phyloP scores from a whole-genome alignment of 768 basidiomycete genomes.

The Boletus vinaceobasis region DNA sequence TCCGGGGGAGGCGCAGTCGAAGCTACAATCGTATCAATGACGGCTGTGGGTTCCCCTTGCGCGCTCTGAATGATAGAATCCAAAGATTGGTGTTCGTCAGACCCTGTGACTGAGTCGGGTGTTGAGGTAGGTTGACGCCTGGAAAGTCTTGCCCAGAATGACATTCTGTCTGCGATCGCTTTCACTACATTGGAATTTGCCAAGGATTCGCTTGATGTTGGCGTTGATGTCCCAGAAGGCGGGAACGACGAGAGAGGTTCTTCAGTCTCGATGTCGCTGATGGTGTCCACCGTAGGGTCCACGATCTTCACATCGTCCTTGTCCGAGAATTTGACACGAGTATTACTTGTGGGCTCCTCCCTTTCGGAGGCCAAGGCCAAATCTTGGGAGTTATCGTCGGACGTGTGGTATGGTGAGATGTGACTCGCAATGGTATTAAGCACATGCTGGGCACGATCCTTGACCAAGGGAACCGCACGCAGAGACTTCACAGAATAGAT shows the following conservation, averaged over 20 bases:
- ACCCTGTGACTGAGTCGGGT: slow-evolving; percentile 7
- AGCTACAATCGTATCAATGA: slow-evolving; percentile 55
- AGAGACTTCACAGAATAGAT: slow-evolving; percentile 71
- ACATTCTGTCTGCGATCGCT: slow-evolving; percentile 60
- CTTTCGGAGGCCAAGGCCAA: slow-evolving; percentile 5
- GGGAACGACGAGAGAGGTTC: slow-evolving; percentile 17
- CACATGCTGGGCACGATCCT: slow-evolving; percentile 54
- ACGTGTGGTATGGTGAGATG: slow-evolving; percentile 47
- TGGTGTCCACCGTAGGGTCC: slow-evolving; percentile 31
- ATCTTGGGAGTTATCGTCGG: slow-evolving; percentile 25
- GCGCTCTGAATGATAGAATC: slow-evolving; percentile 43
- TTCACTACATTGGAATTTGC: slow-evolving; percentile 55
- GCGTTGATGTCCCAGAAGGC: slow-evolving; percentile 53
- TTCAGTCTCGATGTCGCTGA: not conserved
- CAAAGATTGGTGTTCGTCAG: slow-evolving; percentile 24
- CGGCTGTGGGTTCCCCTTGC: slow-evolving; percentile 47
- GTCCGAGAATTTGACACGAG: slow-evolving; percentile 54
- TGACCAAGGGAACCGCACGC: slow-evolving; percentile 66
- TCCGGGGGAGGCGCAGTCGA: slow-evolving; percentile 60
- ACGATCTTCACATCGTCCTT: slow-evolving; percentile 45
- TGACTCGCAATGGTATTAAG: slow-evolving; percentile 52
- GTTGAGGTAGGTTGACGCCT: slow-evolving; percentile 37
- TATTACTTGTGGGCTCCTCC: slow-evolving; percentile 14
- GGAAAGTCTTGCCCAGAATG: slow-evolving; percentile 70
- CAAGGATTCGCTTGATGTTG: slow-evolving; percentile 44